Base-by-base conservation (phyloP, 129 eudicot genomes). In the Centella asiatica region DNA sequence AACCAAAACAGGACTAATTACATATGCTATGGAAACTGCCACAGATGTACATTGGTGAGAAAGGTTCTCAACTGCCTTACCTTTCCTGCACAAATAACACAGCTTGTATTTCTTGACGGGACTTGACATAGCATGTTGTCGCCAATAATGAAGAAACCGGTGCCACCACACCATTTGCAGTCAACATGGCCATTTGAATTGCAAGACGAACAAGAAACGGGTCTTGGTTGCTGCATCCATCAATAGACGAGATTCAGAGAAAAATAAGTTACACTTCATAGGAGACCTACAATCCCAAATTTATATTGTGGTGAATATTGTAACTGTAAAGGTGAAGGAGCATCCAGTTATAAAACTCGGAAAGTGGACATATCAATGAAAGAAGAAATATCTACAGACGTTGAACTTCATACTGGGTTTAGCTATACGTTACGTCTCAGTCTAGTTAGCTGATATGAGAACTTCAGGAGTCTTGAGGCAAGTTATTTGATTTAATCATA, bases 41-140 rank as follows among this genome's bases (percentile, higher is more conserved):
- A 37, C 25, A 48, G 26, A 45, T 2, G n/a, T 29, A 14, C 27
- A 65, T 19, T 7, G 36, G 25, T 6, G 17, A 56, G 42, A 33
- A n/a, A 17, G 44, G 17, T 7, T 54, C 7, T 27, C 3, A 9
- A 26, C 28, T 17, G 37, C 9, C 27, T 68, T 69, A 92, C 99
- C 99, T 87, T 88, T 72, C 95, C 96, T 33, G 95, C 75, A 74
- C 98, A 92, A 17, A 87, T 92, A 36, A 87, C 88, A 72, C 99
- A 92, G 59, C 73, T 84, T 15, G 96, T 77, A 77, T 80, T 87
- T 67, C 90, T 80, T 2, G 99, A 87, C 14, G 95, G 99, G 61
- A 92, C 92, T 82, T 92, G 76, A 71, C 99, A 92, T 37, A 92
- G 79, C 95, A 87, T 87, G 82, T 87, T 92, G 61, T 92, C 95